Evolutionary conservation across 2,329 filamentous ascomycete species (phyloP).

Genomic region (Rutstroemia sp.): DNA sequence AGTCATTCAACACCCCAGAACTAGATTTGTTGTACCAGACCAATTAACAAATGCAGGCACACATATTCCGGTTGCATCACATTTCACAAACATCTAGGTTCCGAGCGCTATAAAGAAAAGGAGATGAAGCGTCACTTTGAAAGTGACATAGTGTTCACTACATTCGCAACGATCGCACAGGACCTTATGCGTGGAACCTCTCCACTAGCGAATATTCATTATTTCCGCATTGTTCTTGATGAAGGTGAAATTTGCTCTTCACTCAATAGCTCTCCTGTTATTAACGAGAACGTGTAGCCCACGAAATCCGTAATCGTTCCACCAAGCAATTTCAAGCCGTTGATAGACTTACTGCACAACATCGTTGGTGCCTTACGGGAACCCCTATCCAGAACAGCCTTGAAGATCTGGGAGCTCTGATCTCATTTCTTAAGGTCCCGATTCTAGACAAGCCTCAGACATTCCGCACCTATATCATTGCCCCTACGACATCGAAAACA

Average conservation of each 20-base stretch:
- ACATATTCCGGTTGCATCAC: too few relatives aligned
- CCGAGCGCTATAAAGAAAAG: too few relatives aligned
- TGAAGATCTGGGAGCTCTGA: constrained; percentile 26
- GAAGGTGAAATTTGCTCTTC: constrained; percentile 32
- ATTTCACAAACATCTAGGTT: too few relatives aligned
- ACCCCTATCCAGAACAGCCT: constrained; percentile 28
- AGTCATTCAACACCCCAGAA: too few relatives aligned
- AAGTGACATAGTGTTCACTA: too few relatives aligned
- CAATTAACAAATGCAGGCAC: too few relatives aligned
- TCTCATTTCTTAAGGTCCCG: constrained; percentile 17
- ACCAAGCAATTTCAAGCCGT: constrained; percentile 40
- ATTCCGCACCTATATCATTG: constrained; percentile 18
- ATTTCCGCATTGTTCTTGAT: constrained; percentile 35
- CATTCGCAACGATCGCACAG: too few relatives aligned
- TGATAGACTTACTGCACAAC: constrained; percentile 34
- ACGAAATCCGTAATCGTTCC: constrained; percentile 40
- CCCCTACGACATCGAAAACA: constrained; percentile 12
- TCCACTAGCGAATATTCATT: too few relatives aligned
- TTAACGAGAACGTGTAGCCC: constrained; percentile 31
- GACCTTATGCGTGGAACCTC: too few relatives aligned
- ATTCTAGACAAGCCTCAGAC: constrained; percentile 10
- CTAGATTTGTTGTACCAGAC: too few relatives aligned
- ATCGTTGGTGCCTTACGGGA: constrained; percentile 30
- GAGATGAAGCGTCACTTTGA: too few relatives aligned
- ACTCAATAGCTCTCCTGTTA: not conserved